phyloP scores from a whole-genome alignment of 345 rosid genomes.

The Ceriops decandra region DNA sequence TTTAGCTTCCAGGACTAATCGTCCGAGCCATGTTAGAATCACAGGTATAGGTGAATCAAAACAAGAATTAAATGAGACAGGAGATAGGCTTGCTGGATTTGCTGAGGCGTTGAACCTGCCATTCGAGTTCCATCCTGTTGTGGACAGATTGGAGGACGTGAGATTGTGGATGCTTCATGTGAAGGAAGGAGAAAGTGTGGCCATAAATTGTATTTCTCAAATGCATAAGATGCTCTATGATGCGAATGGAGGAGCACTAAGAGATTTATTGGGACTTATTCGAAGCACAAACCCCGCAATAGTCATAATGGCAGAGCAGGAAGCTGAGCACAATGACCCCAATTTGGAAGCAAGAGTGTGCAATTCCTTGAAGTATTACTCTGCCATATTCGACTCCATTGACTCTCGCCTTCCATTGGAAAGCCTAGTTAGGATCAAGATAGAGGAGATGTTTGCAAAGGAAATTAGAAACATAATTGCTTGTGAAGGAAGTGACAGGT shows the following conservation, averaged over 20 bases:
- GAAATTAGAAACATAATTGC: slow-evolving; percentile 82
- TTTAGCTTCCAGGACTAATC: slow-evolving; percentile 70
- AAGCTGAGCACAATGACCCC: slow-evolving; percentile 53
- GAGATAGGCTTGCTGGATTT: slow-evolving; percentile 76
- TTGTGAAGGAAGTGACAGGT: slow-evolving; percentile 84
- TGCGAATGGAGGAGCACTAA: slow-evolving; percentile 55
- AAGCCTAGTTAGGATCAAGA: slow-evolving; percentile 58
- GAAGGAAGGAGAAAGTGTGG: slow-evolving; percentile 81
- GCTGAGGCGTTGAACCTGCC: slow-evolving; percentile 79
- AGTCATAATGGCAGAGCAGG: slow-evolving; percentile 79
- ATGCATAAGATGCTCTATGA: slow-evolving; percentile 84
- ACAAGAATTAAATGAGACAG: slow-evolving; percentile 83
- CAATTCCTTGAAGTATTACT: slow-evolving; percentile 71
- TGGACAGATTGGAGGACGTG: slow-evolving; percentile 92
- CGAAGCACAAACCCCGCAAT: slow-evolving; percentile 72
- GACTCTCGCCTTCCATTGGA: slow-evolving; percentile 57
- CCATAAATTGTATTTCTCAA: slow-evolving; percentile 75
- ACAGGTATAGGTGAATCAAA: slow-evolving; percentile 94
- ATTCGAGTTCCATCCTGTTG: slow-evolving; percentile 93
- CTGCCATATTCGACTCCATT: slow-evolving; percentile 73
- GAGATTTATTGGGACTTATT: slow-evolving; percentile 77
- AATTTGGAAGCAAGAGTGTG: slow-evolving; percentile 57
- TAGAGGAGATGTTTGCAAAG: slow-evolving; percentile 80
- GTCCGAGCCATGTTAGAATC: slow-evolving; percentile 81
- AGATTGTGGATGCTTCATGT: slow-evolving; percentile 99